Evolutionary conservation across 805 yeast species (phyloP).

Genomic region (Hanseniaspora lachancei): DNA sequence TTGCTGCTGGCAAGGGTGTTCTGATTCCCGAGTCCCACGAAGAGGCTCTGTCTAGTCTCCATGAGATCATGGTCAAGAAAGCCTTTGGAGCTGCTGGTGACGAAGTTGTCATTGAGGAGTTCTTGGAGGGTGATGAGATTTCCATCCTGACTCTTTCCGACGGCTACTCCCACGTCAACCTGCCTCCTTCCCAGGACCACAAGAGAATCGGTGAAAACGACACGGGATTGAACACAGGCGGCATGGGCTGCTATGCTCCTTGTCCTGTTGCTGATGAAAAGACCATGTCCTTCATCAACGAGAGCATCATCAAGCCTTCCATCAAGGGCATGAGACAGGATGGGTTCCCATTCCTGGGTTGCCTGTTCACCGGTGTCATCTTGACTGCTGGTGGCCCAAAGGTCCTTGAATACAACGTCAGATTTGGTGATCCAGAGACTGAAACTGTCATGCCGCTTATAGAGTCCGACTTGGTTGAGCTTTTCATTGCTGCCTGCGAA

Average conservation of each 20-base stretch:
- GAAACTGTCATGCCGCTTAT: constrained; percentile 88
- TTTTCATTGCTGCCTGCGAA: constrained; percentile 86
- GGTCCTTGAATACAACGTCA: constrained; percentile 90
- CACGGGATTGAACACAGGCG: constrained; percentile 92
- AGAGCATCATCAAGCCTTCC: constrained; percentile 73
- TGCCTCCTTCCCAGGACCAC: constrained; percentile 98
- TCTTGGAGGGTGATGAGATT: constrained; percentile 90
- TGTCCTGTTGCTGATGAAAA: constrained; percentile 85
- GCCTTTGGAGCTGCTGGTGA: constrained; percentile 91
- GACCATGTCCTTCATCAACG: constrained; percentile 55
- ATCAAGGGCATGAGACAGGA: constrained; percentile 93
- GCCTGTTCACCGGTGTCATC: constrained; percentile 90
- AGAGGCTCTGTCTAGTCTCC: constrained; percentile 75
- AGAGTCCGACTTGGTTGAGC: constrained; percentile 74
- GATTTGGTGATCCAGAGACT: constrained; percentile 99
- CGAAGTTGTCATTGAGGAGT: constrained; percentile 90
- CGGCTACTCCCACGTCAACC: constrained; percentile 78
- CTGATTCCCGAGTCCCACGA: constrained; percentile 71
- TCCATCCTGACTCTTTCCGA: constrained; percentile 84
- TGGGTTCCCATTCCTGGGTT: constrained; percentile 90
- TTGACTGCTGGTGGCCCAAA: constrained; percentile 80
- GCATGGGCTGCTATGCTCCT: constrained; percentile 99
- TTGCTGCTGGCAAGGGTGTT: constrained; percentile 98
- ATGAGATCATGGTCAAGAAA: constrained; percentile 77
- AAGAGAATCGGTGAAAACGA: constrained; percentile 91